These are phyloP conservation scores for Colletotrichum sp. DNA, from an alignment of 2,329 filamentous ascomycete species.

Conservation along the genomic window DNA sequence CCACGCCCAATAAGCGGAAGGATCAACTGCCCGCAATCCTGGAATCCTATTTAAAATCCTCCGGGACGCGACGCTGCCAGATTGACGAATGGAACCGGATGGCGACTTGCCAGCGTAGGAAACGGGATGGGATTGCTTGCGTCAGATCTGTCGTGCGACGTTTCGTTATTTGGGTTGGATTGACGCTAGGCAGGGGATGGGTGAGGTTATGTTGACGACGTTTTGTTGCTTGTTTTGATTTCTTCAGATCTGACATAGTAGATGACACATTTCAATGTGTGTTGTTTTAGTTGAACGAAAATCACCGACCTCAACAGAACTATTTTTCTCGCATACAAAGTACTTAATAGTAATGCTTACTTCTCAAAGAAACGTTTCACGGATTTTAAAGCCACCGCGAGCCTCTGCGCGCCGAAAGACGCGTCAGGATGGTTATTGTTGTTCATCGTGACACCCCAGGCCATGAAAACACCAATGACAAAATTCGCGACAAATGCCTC, in stretches of 20 bases:
- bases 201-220: background rate
- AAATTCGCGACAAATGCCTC: background rate
- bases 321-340: background rate
- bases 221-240: background rate
- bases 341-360: accelerated
- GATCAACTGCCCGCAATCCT: background rate
- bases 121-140: background rate
- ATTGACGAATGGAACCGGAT: background rate
- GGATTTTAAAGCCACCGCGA: background rate
- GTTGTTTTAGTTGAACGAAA: background rate
- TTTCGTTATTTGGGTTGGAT: too few species aligned
- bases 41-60: background rate
- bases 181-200: background rate
- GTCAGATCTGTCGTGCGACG: background rate
- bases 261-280: accelerated
- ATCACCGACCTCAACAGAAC: background rate
- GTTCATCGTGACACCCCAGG: background rate
- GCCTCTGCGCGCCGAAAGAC: accelerated
- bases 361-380: accelerated
- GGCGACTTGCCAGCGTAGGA: background rate
- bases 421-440: background rate
- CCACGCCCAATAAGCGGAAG: background rate
- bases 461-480: background rate
- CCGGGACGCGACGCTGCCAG: background rate
- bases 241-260: too few species aligned